Conservation (phyloP, 2,329 filamentous ascomycete genomes). For the Aspergillus glaucus region DNA sequence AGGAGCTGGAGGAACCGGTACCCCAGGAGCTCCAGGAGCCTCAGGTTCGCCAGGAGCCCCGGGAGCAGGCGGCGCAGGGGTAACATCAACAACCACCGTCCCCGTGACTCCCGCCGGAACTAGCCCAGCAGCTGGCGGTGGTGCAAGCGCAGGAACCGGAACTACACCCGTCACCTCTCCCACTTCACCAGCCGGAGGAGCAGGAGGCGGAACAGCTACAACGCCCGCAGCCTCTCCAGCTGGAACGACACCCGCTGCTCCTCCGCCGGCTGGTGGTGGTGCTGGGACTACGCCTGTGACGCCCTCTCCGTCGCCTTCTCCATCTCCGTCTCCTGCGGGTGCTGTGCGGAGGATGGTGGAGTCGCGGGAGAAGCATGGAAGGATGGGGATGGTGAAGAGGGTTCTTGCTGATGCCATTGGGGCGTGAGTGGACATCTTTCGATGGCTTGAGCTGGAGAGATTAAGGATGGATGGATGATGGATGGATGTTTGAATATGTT, state of each 20-base stretch:
- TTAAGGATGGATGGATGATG: not conserved
- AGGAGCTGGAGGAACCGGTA: no score
- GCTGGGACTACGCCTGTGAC: not conserved
- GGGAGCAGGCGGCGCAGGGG: no score
- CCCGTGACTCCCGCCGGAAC: not conserved
- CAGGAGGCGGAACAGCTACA: not conserved
- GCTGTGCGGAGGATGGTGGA: not conserved
- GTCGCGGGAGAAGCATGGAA: no score
- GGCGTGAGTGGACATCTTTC: no score
- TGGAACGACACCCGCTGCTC: not conserved
- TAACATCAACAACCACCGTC: not conserved
- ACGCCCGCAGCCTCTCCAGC: no score
- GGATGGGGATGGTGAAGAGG: no score
- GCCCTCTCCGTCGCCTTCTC: not conserved
- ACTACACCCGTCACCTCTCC: not conserved
- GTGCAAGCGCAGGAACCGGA: not conserved
- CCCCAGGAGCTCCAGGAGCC: no score
- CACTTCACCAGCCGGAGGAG: not conserved
- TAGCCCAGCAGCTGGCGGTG: not conserved
- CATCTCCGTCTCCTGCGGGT: not conserved
- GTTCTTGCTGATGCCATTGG: no score
- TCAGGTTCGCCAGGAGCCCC: no score
- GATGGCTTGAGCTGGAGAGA: no score
- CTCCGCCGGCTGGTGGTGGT: not conserved
- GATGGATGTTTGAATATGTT: not conserved